These are phyloP conservation scores for Fusarium coicis DNA, from an alignment of 2,329 filamentous ascomycete genomes.

Conservation along the genomic window DNA sequence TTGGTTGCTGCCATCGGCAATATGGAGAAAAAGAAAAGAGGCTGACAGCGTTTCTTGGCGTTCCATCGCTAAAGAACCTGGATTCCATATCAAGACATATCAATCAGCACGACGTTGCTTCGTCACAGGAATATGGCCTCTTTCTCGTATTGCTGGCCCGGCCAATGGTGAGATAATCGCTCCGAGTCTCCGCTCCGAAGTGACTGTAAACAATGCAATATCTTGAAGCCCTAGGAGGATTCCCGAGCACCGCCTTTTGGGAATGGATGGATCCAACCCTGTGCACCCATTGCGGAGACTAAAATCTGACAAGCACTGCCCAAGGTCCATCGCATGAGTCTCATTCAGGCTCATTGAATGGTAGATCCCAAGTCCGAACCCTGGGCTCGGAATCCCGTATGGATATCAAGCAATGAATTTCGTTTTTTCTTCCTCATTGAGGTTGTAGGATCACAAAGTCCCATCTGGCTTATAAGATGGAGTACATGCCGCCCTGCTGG, in stretches of 20 bases:
- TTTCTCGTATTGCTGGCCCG: background rate
- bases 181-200: background rate
- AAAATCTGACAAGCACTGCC: slow-evolving; percentile 38
- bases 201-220: background rate
- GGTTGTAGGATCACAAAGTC: background rate
- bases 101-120: background rate
- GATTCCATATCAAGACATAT: background rate
- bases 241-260: slow-evolving; percentile 17
- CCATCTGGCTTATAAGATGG: slow-evolving; percentile 19
- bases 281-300: slow-evolving; percentile 10
- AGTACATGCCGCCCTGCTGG: background rate
- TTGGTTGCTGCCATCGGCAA: background rate
- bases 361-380: slow-evolving; percentile 16
- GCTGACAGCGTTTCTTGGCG: slow-evolving; percentile 9
- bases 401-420: background rate
- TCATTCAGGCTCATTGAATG: slow-evolving; percentile 11
- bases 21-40: background rate
- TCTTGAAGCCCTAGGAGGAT: background rate
- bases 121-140: background rate
- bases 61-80: background rate
- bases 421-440: background rate
- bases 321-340: slow-evolving; percentile 24
- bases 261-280: slow-evolving; percentile 2
- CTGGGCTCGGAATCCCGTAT: slow-evolving; percentile 7
- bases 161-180: slow-evolving; percentile 4